Evolutionary conservation across 2,329 filamentous ascomycete genomes (phyloP).

Genomic region (Stachybotrys chartarum): DNA sequence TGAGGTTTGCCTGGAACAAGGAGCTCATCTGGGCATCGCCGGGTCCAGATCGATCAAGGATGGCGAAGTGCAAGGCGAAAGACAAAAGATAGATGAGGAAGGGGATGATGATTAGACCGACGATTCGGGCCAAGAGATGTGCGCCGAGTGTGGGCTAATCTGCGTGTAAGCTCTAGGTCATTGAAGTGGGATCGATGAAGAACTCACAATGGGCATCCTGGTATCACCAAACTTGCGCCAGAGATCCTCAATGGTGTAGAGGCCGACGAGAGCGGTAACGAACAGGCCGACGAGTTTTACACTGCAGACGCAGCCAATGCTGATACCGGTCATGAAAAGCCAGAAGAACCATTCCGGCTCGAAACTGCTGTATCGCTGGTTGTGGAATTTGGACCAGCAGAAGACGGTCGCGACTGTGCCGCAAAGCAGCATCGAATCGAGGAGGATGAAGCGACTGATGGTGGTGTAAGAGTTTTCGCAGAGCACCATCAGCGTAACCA

Average conservation of each 20-base stretch:
- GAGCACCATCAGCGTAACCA: constrained; percentile 92
- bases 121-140: constrained; percentile 72
- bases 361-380: constrained; percentile 78
- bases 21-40: constrained; percentile 99
- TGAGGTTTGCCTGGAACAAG: constrained; percentile 94
- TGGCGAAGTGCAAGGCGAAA: constrained; percentile 89
- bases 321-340: constrained; percentile 88
- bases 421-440: constrained; percentile 97
- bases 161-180: constrained; percentile 4
- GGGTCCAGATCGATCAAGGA: constrained; percentile 87
- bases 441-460: constrained; percentile 94
- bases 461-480: constrained; percentile 99
- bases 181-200: background rate
- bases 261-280: constrained; percentile 84
- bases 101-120: constrained; percentile 83
- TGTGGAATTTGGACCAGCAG: constrained; percentile 96
- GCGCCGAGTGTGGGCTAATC: constrained; percentile 56
- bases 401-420: constrained; percentile 97
- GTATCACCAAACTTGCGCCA: constrained; percentile 97
- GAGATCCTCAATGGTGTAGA: constrained; percentile 93
- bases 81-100: constrained; percentile 91
- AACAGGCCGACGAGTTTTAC: constrained; percentile 98
- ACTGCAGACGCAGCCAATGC: constrained; percentile 96
- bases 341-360: constrained; percentile 89
- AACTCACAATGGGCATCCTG: constrained; percentile 74